phyloP scores from a whole-genome alignment of 495 filamentous ascomycete species.

The Echria macrotheca region DNA sequence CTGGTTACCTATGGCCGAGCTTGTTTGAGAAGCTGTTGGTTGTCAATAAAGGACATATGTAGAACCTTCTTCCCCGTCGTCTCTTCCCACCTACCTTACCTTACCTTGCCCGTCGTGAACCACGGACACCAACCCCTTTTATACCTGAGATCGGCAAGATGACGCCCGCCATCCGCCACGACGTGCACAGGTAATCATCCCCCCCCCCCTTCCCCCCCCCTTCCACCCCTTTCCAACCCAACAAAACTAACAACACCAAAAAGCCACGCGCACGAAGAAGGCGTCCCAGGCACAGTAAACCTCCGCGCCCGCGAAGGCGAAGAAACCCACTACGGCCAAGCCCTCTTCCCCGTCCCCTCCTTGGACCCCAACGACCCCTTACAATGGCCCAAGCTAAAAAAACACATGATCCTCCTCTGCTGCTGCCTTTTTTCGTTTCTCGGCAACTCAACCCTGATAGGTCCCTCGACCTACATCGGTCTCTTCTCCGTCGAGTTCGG shows the following conservation, averaged over 20 bases:
- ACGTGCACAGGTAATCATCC: background rate
- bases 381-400: conserved; percentile 55
- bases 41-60: no score
- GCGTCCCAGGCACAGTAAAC: conserved; percentile 54
- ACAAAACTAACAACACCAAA: background rate
- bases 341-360: conserved; percentile 56
- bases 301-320: conserved; percentile 51
- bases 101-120: no score
- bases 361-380: conserved; percentile 63
- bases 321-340: conserved; percentile 57
- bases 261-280: conserved; percentile 54
- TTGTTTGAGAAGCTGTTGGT: no score
- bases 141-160: no score
- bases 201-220: no score
- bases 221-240: no score
- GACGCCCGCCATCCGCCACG: background rate
- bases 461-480: conserved; percentile 56
- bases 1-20: no score
- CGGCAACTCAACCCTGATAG: conserved; percentile 52
- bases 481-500: conserved; percentile 52
- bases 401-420: conserved; percentile 55
- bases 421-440: conserved; percentile 58
- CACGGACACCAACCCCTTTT: no score
- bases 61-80: no score
- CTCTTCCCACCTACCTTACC: no score